phyloP scores from a whole-genome alignment of 305 asterid genomes.

The Ajuga reptans region DNA sequence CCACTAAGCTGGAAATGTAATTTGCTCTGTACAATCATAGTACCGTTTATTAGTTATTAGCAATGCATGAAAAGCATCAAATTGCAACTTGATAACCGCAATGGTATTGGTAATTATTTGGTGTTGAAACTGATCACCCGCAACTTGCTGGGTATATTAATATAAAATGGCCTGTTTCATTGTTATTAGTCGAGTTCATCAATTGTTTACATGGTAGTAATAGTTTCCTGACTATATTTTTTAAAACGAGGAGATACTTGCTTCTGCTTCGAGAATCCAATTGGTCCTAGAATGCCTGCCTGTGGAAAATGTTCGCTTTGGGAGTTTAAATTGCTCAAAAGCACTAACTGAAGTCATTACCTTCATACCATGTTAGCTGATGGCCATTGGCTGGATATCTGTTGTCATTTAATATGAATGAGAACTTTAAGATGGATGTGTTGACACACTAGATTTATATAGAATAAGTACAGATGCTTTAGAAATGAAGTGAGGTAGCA shows the following conservation, averaged over 20 bases:
- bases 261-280: too few relatives aligned
- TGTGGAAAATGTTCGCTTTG: too few relatives aligned
- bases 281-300: too few relatives aligned
- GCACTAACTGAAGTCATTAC: neutral
- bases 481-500: too few relatives aligned
- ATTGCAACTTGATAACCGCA: neutral
- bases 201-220: too few relatives aligned
- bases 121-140: neutral
- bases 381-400: neutral
- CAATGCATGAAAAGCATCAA: neutral
- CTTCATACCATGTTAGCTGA: neutral
- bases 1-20: neutral
- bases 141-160: neutral
- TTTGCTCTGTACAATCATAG: neutral
- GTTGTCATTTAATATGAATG: neutral
- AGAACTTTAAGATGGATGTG: neutral
- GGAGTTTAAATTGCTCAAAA: neutral
- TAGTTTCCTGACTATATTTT: too few relatives aligned
- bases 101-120: neutral
- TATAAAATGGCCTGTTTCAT: neutral
- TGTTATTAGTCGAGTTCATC: too few relatives aligned
- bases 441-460: neutral
- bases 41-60: neutral
- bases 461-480: neutral
- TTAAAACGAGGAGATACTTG: too few relatives aligned